Evolutionary conservation across 2,329 filamentous ascomycete genomes (phyloP).

Genomic region (Calonectria montana): DNA sequence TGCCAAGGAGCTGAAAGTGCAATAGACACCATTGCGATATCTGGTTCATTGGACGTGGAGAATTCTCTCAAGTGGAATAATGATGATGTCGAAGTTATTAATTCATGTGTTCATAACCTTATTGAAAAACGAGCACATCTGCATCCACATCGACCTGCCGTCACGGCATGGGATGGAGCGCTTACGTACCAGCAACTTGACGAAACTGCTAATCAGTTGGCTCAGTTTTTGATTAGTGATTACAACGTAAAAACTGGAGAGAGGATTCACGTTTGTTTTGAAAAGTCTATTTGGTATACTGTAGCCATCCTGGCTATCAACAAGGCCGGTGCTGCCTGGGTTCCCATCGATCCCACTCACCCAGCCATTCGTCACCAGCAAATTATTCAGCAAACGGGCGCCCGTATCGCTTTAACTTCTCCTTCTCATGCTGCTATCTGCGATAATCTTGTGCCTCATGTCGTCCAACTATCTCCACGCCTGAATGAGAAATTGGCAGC

Average conservation of each 20-base stretch:
- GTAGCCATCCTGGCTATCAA: constrained; percentile 48
- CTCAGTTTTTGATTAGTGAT: constrained; percentile 9
- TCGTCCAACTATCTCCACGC: background rate
- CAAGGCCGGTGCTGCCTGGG: constrained; percentile 46
- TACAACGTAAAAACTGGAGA: constrained; percentile 4
- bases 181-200: constrained; percentile 34
- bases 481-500: background rate
- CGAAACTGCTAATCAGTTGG: background rate
- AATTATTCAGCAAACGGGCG: background rate
- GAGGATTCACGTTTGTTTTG: constrained; percentile 19
- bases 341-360: constrained; percentile 50
- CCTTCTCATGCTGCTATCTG: background rate
- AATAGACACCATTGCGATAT: background rate
- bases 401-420: background rate
- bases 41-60: background rate
- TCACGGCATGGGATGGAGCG: constrained; percentile 40
- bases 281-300: constrained; percentile 20
- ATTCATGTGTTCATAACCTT: constrained; percentile 30
- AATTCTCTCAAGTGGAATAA: background rate
- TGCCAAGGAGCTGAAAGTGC: background rate
- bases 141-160: constrained; percentile 19
- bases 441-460: background rate
- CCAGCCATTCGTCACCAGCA: constrained; percentile 39
- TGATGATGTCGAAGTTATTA: background rate
- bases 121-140: constrained; percentile 18